Percentiles rank a stretch among this genome's conserved stretches.
Evolutionary conservation across 2,329 filamentous ascomycete species (phyloP).

Genomic region (Ceratocystis smalleyi): DNA sequence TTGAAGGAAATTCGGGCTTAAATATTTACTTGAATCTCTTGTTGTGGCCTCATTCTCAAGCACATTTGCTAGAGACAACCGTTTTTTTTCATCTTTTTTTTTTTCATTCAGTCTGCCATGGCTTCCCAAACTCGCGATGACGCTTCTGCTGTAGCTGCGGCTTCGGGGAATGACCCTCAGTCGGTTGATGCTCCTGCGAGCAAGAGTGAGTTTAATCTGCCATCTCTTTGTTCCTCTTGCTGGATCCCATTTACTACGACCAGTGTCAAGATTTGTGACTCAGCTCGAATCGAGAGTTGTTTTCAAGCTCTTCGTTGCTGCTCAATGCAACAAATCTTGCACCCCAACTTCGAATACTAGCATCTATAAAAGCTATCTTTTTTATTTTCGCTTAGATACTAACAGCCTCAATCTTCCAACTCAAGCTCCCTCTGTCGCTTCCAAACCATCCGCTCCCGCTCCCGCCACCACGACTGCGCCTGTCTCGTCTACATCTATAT

Average conservation of each 20-base stretch:
- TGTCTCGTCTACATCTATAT: slow-evolving; percentile 20
- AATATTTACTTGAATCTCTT: background rate
- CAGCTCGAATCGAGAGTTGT: background rate
- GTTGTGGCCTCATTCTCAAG: background rate
- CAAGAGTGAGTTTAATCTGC: slow-evolving; percentile 6
- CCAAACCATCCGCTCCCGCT: background rate
- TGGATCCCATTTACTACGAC: background rate
- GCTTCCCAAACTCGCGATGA: slow-evolving; percentile 5
- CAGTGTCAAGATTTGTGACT: background rate
- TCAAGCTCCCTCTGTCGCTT: background rate
- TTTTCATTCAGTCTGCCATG: background rate
- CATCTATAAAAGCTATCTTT: background rate
- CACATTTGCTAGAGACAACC: background rate
- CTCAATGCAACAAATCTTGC: background rate
- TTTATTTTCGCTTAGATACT: background rate
- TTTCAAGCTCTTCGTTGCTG: background rate
- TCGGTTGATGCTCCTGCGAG: background rate
- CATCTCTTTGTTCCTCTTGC: background rate
- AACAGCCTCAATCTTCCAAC: background rate
- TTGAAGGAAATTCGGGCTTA: background rate
- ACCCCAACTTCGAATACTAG: background rate
- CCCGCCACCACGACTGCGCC: background rate
- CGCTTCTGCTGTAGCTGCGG: background rate
- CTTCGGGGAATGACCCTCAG: background rate
- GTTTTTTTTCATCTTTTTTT: background rate